These are phyloP conservation scores for Heliamphora exappendiculata DNA, from an alignment of 148 eudicot genomes.

Conservation along the genomic window DNA sequence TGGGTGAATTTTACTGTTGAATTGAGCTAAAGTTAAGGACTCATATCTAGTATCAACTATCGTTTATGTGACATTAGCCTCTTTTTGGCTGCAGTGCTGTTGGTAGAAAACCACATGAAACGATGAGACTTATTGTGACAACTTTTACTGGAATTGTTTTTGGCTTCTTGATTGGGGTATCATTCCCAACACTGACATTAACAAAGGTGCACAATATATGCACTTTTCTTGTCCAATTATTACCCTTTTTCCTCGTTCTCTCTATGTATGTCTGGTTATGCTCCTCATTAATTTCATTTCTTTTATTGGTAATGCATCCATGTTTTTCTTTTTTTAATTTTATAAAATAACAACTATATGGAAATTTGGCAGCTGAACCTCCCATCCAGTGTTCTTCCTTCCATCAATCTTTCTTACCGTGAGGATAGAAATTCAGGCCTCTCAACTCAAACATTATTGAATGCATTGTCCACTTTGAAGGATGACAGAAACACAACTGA, in stretches of 20 bases:
- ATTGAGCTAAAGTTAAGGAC: neutral
- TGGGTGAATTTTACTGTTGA: neutral
- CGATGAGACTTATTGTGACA: constrained; percentile 42
- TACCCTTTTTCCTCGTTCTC: neutral
- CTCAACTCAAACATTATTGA: constrained; percentile 4
- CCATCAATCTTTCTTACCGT: constrained; percentile 4
- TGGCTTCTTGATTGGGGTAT: constrained; percentile 69
- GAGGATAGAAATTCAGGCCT: constrained; percentile 4
- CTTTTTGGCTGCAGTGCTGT: constrained; percentile 34
- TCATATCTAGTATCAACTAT: no score
- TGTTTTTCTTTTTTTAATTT: neutral
- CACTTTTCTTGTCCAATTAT: neutral
- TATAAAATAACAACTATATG: constrained; percentile 2
- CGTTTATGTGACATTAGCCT: neutral
- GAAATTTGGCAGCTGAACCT: constrained; percentile 5
- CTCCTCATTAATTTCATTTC: neutral
- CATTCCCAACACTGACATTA: constrained; percentile 38
- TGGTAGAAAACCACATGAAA: constrained; percentile 46
- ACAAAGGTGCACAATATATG: constrained; percentile 44
- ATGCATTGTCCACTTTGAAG: constrained; percentile 6
- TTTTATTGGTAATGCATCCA: neutral
- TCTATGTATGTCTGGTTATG: neutral
- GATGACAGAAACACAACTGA: neutral
- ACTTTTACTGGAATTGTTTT: constrained; percentile 43
- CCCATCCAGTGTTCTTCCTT: constrained; percentile 2